phyloP scores from a whole-genome alignment of 441 rosid genomes.

The Adansonia gregorii region DNA sequence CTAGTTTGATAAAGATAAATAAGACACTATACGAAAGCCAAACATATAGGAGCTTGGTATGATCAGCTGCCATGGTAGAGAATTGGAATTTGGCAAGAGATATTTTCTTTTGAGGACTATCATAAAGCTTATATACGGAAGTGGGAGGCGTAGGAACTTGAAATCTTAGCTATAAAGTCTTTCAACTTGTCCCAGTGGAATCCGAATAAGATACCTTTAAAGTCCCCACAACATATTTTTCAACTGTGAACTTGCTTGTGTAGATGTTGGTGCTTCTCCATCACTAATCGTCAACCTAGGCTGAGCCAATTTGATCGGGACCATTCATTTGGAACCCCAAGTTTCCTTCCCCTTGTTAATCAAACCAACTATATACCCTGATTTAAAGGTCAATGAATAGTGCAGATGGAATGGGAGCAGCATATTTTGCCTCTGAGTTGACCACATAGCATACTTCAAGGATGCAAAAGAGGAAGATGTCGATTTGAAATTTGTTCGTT shows the following conservation, averaged over 20 bases:
- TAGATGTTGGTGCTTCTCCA: background rate
- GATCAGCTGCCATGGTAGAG: constrained; percentile 26
- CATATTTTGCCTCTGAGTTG: background rate
- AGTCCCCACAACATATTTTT: background rate
- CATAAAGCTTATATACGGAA: constrained; percentile 28
- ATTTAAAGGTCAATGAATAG: background rate
- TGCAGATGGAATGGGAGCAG: background rate
- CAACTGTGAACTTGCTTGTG: background rate
- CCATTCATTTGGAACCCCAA: background rate
- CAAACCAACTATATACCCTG: background rate
- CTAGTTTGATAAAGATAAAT: constrained; percentile 20
- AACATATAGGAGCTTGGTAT: constrained; percentile 14
- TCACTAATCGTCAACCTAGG: background rate
- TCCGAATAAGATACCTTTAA: background rate
- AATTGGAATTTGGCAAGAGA: background rate
- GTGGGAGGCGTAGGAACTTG: constrained; percentile 25
- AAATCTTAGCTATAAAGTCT: background rate
- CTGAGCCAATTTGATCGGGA: background rate
- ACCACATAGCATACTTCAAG: background rate
- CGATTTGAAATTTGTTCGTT: background rate
- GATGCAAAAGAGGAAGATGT: background rate
- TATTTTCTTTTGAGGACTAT: background rate
- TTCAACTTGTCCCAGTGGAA: background rate
- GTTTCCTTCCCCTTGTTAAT: background rate
- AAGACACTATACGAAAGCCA: constrained; percentile 27